phyloP scores from a whole-genome alignment of 2,329 filamentous ascomycete genomes.

The Ophiognomonia clavigignenti-juglandacearum region DNA sequence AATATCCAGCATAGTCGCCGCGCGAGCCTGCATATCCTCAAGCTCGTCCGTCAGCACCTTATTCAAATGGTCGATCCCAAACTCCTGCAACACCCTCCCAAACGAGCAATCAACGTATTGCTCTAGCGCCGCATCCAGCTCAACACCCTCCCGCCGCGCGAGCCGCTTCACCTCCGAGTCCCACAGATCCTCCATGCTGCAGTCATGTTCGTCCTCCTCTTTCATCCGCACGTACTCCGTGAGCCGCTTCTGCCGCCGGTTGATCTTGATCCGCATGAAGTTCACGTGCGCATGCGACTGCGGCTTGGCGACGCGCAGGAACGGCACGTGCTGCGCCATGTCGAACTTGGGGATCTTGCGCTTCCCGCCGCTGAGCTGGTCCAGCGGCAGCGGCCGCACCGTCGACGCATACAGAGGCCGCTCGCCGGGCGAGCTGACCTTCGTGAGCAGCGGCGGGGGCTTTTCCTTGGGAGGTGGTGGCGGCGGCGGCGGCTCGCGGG shows the following conservation, averaged over 20 bases:
- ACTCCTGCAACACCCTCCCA: constrained; percentile 19
- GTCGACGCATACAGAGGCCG: constrained; percentile 44
- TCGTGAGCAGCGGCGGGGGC: constrained; percentile 19
- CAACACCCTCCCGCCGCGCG: constrained; percentile 27
- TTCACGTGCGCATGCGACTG: constrained; percentile 56
- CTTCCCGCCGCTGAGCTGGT: constrained; percentile 40
- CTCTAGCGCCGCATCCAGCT: constrained; percentile 27
- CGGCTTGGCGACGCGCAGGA: constrained; percentile 62
- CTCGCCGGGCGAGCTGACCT: constrained; percentile 22
- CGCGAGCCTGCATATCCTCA: constrained; percentile 36
- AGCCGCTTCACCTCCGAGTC: constrained; percentile 34
- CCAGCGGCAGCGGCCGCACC: constrained; percentile 42
- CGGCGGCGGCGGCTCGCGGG: constrained; percentile 28
- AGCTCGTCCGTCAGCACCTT: constrained; percentile 26
- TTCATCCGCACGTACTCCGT: constrained; percentile 34
- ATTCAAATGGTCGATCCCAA: constrained; percentile 21
- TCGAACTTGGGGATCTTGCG: constrained; percentile 55
- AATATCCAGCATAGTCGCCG: constrained; percentile 34
- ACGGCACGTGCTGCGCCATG: constrained; percentile 51
- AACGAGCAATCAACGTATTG: no score
- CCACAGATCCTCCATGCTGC: constrained; percentile 46
- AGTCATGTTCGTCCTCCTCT: constrained; percentile 25
- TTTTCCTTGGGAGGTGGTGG: constrained; percentile 18
- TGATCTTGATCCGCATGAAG: constrained; percentile 49
- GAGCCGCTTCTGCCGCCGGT: constrained; percentile 37